A percentile compares a stretch with the other conserved stretches of the same genome.
Conservation (phyloP, 2,329 filamentous ascomycete genomes). For the Ophiostoma triangulosporum region DNA sequence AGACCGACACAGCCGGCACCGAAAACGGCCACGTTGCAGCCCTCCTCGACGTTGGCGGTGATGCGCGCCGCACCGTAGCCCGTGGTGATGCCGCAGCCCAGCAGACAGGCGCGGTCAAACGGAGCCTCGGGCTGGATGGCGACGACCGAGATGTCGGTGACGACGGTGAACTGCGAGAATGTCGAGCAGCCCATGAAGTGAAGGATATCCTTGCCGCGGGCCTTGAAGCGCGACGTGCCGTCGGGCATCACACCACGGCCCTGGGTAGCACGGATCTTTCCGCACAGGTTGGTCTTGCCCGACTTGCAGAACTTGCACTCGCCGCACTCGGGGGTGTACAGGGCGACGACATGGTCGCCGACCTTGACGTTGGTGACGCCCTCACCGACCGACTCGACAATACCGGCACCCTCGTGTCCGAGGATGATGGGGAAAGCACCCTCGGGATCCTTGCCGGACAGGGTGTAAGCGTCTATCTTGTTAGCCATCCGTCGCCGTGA, state of each 20-base stretch:
- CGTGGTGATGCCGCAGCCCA: slow-evolving; percentile 97
- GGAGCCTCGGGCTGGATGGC: slow-evolving; percentile 80
- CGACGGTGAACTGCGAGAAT: slow-evolving; percentile 97
- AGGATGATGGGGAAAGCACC: slow-evolving; percentile 82
- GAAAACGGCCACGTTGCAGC: slow-evolving; percentile 81
- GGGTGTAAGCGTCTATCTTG: slow-evolving; percentile 65
- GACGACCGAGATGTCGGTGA: slow-evolving; percentile 92
- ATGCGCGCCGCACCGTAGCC: slow-evolving; percentile 93
- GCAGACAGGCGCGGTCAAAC: slow-evolving; percentile 90
- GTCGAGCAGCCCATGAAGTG: slow-evolving; percentile 99
- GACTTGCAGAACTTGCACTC: slow-evolving; percentile 99
- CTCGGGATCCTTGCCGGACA: slow-evolving; percentile 94
- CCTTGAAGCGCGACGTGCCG: slow-evolving; percentile 86
- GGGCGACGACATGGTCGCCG: slow-evolving; percentile 77
- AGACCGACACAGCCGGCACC: slow-evolving; percentile 93
- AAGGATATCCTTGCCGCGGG: slow-evolving; percentile 85
- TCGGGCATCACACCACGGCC: slow-evolving; percentile 95
- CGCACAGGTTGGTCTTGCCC: slow-evolving; percentile 97
- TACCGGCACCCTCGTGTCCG: slow-evolving; percentile 81
- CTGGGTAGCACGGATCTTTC: slow-evolving; percentile 96
- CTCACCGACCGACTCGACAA: slow-evolving; percentile 84
- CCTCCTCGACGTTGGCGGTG: slow-evolving; percentile 83
- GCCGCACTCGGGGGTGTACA: slow-evolving; percentile 90
- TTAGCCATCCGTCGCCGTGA: not conserved
- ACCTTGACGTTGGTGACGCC: slow-evolving; percentile 87